These are phyloP conservation scores for Verbena officinalis DNA, from an alignment of 257 asterid species.

Conservation along the genomic window DNA sequence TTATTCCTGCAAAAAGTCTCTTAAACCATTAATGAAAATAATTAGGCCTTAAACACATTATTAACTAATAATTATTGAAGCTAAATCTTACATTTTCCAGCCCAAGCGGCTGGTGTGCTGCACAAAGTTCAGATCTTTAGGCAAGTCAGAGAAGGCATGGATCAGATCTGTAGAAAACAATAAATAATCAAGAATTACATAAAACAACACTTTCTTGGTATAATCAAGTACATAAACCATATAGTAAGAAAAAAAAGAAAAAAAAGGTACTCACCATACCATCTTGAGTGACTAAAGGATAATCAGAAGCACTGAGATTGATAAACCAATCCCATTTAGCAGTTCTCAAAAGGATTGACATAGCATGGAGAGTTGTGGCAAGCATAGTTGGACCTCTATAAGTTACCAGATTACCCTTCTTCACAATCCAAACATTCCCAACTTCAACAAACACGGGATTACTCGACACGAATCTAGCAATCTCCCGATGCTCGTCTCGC, in stretches of 20 bases:
- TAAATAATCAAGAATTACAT: background rate
- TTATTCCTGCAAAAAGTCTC: conserved; percentile 50
- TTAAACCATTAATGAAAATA: background rate
- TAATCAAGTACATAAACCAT: too few species aligned
- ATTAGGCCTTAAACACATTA: background rate
- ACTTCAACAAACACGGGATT: conserved; percentile 54
- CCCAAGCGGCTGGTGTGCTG: conserved; percentile 93
- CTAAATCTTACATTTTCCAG: conserved; percentile 66
- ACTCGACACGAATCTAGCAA: conserved; percentile 61
- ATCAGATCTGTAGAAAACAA: conserved; percentile 66
- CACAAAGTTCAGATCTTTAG: conserved; percentile 77
- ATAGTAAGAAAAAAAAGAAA: background rate
- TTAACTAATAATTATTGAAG: background rate
- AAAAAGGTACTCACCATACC: conserved; percentile 85
- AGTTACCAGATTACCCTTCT: conserved; percentile 69
- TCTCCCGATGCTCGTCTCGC: conserved; percentile 55
- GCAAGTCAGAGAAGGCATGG: conserved; percentile 71
- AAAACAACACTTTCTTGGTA: background rate
- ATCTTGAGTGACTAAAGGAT: conserved; percentile 94
- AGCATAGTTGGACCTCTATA: conserved; percentile 97
- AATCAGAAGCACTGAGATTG: conserved; percentile 92
- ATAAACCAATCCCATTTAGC: conserved; percentile 94
- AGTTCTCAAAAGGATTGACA: conserved; percentile 61
- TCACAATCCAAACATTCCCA: conserved; percentile 80
- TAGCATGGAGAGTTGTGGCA: conserved; percentile 79